Evolutionary conservation across 768 basidiomycete genomes (phyloP).

Genomic region (Lepiota venenata): DNA sequence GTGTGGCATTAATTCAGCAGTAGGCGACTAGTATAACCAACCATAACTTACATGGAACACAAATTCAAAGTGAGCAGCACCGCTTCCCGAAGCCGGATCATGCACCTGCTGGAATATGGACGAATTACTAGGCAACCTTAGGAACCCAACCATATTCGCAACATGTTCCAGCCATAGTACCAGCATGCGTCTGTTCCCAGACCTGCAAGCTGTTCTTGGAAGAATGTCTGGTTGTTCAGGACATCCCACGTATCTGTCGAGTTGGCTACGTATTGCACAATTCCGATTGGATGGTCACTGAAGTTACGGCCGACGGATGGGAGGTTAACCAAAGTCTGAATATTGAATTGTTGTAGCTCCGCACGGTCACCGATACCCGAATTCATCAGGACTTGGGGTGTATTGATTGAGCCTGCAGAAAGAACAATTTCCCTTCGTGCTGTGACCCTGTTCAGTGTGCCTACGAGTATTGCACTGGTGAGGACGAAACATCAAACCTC

Average conservation of each 20-base stretch:
- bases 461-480: too few species aligned
- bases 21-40: background rate
- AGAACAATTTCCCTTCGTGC: slow-evolving; percentile 28
- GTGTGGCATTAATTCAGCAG: background rate
- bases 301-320: slow-evolving; percentile 28
- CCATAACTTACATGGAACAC: background rate
- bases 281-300: slow-evolving; percentile 19
- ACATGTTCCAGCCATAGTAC: slow-evolving; percentile 6
- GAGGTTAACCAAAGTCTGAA: slow-evolving; percentile 19
- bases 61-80: slow-evolving; percentile 9
- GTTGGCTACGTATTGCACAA: background rate
- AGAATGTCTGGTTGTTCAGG: background rate
- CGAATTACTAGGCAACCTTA: slow-evolving; percentile 5
- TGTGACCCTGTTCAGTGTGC: slow-evolving; percentile 2
- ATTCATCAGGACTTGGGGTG: slow-evolving; percentile 23
- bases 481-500: too few species aligned
- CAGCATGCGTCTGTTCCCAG: background rate
- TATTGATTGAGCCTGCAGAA: slow-evolving; percentile 27
- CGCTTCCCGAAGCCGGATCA: slow-evolving; percentile 7
- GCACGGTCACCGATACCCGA: slow-evolving; percentile 25
- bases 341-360: slow-evolving; percentile 13
- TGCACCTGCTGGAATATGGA: slow-evolving; percentile 1
- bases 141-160: slow-evolving; percentile 10
- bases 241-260: background rate
- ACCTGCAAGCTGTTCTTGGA: background rate